These are phyloP conservation scores for Curvularia spicifera DNA, from an alignment of 2,329 filamentous ascomycete species.

Conservation along the genomic window DNA sequence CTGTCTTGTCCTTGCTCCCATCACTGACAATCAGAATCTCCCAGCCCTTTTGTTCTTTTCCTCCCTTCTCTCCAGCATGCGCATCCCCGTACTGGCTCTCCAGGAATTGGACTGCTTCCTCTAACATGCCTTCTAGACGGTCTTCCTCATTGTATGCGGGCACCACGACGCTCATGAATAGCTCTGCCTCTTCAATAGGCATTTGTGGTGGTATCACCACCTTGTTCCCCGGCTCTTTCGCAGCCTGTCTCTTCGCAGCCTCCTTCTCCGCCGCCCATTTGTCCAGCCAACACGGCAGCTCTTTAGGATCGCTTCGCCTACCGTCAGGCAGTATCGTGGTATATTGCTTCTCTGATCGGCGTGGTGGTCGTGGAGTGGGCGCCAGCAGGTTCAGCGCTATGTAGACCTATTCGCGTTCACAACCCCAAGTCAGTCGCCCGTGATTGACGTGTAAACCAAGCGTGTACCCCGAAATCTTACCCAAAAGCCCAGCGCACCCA, in stretches of 20 bases:
- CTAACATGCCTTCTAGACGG: constrained; percentile 80
- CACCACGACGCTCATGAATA: constrained; percentile 91
- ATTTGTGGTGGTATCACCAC: constrained; percentile 49
- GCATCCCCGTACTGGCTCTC: constrained; percentile 73
- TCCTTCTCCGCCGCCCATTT: constrained; percentile 68
- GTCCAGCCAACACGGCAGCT: constrained; percentile 87
- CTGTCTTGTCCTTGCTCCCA: constrained; percentile 82
- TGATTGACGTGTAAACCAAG: neutral
- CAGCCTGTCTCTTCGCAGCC: constrained; percentile 43
- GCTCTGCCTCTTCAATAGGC: constrained; percentile 73
- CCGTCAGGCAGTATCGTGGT: constrained; percentile 74
- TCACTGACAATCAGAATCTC: constrained; percentile 94
- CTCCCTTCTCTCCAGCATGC: constrained; percentile 60
- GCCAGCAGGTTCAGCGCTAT: constrained; percentile 75
- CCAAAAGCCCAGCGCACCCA: constrained; percentile 39
- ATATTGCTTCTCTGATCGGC: constrained; percentile 84
- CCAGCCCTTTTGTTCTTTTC: constrained; percentile 78
- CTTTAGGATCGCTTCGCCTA: constrained; percentile 59
- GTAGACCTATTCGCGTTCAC: constrained; percentile 62
- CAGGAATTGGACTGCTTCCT: constrained; percentile 88
- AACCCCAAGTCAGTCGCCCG: constrained; percentile 2
- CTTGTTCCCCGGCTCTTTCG: constrained; percentile 31
- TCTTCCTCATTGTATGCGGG: constrained; percentile 95
- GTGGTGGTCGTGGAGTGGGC: constrained; percentile 76
- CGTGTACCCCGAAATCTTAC: constrained; percentile 22